These are phyloP conservation scores for Prunus mume DNA, from an alignment of 306 rosid genomes.

Conservation along the genomic window DNA sequence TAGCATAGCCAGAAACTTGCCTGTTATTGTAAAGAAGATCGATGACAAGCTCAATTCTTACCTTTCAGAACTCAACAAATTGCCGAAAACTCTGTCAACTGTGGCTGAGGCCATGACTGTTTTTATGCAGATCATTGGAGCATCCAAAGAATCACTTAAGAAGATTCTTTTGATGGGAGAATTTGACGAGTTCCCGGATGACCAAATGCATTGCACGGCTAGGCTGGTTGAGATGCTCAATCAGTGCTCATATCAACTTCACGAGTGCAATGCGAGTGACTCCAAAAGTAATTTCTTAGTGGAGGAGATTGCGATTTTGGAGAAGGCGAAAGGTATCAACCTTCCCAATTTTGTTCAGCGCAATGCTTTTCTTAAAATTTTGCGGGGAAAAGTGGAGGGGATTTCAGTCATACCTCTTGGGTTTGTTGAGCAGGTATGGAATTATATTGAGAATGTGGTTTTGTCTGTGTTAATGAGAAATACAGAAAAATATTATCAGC, in stretches of 20 bases:
- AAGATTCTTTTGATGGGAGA: conserved; percentile 26
- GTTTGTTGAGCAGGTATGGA: background rate
- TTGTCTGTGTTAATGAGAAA: background rate
- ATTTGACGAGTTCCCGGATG: conserved; percentile 25
- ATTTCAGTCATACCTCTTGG: background rate
- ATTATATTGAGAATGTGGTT: background rate
- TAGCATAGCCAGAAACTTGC: background rate
- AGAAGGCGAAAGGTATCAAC: too few species aligned
- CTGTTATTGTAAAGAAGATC: background rate
- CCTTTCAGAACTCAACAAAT: background rate
- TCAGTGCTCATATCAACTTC: too few species aligned
- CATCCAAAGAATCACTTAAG: background rate
- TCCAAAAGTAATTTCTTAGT: too few species aligned
- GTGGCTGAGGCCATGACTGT: background rate
- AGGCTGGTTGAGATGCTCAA: too few species aligned
- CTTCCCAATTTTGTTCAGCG: too few species aligned
- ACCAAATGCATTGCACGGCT: too few species aligned
- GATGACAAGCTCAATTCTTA: background rate
- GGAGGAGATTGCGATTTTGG: too few species aligned
- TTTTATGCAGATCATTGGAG: background rate
- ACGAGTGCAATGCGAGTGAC: too few species aligned
- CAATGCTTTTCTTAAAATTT: too few species aligned
- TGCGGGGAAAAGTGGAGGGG: background rate
- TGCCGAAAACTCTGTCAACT: background rate
- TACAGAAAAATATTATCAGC: background rate